Evolutionary conservation across 1,284 basidiomycete species (phyloP).

Genomic region (Phenoliferia sp.): DNA sequence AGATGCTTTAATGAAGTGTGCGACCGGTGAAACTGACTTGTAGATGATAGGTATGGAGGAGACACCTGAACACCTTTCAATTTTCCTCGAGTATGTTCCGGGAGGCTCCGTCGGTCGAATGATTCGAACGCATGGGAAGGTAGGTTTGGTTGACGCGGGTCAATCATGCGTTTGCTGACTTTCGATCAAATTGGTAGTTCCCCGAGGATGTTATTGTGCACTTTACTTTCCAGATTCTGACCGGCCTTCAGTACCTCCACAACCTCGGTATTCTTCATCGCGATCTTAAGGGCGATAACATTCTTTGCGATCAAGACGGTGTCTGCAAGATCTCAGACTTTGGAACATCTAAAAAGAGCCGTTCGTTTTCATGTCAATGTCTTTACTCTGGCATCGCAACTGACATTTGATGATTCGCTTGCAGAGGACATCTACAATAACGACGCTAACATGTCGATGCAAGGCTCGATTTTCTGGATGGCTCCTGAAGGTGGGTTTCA

Average conservation of each 20-base stretch:
- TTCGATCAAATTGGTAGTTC: conserved; percentile 57
- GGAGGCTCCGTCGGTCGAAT: conserved; percentile 94
- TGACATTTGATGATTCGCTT: neutral
- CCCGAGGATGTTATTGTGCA: conserved; percentile 87
- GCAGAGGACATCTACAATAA: conserved; percentile 73
- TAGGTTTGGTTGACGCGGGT: neutral
- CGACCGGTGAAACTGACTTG: conserved; percentile 7
- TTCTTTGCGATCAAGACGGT: conserved; percentile 87
- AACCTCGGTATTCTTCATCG: conserved; percentile 86
- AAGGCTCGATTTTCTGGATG: conserved; percentile 98
- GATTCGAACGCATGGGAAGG: conserved; percentile 73
- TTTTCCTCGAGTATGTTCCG: conserved; percentile 98
- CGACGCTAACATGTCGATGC: conserved; percentile 69
- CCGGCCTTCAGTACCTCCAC: conserved; percentile 90
- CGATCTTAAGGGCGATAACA: conserved; percentile 98
- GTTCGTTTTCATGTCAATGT: conserved; percentile 34
- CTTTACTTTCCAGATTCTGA: conserved; percentile 87
- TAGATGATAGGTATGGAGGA: conserved; percentile 66
- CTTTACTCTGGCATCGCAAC: conserved; percentile 6
- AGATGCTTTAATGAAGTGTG: neutral
- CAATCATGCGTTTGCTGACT: too few species aligned
- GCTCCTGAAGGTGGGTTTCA: conserved; percentile 64
- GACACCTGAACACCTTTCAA: conserved; percentile 82
- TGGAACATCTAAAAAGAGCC: conserved; percentile 82
- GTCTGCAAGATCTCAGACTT: conserved; percentile 98